These are phyloP conservation scores for Ensete ventricosum DNA, from an alignment of 176 grass and related monocot species.

Conservation along the genomic window DNA sequence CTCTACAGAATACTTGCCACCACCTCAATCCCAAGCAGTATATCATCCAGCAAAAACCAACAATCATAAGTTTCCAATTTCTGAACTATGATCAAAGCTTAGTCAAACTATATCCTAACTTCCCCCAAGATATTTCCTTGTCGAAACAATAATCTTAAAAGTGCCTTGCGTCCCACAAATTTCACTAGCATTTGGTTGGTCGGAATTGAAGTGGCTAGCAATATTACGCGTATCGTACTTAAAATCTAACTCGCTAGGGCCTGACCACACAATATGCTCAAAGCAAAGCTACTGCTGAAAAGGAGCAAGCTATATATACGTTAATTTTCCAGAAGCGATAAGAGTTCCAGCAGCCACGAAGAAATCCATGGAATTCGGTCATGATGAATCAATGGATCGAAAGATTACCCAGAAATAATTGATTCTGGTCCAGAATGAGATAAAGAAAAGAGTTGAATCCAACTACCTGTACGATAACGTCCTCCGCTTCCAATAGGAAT, in stretches of 20 bases:
- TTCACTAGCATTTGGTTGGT: neutral
- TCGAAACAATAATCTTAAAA: no score
- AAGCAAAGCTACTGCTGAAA: neutral
- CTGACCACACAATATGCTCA: neutral
- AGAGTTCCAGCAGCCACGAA: neutral
- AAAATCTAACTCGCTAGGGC: neutral
- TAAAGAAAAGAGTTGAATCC: slow-evolving; percentile 1
- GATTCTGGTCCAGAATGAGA: neutral
- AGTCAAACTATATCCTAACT: no score
- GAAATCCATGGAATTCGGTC: no score
- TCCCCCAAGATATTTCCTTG: no score
- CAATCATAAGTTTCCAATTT: no score
- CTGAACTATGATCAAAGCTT: no score
- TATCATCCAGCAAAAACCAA: no score
- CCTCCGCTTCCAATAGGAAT: slow-evolving; percentile 35
- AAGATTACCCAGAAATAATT: neutral
- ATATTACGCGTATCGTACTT: neutral
- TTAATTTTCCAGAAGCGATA: neutral
- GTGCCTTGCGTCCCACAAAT: no score
- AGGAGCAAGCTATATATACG: neutral
- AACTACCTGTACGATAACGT: slow-evolving; percentile 38
- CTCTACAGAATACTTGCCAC: no score
- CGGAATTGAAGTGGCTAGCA: neutral
- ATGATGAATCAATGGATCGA: no score
- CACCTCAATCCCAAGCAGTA: no score